Base-by-base conservation (phyloP, 306 rosid genomes). In the Alnus rubra region DNA sequence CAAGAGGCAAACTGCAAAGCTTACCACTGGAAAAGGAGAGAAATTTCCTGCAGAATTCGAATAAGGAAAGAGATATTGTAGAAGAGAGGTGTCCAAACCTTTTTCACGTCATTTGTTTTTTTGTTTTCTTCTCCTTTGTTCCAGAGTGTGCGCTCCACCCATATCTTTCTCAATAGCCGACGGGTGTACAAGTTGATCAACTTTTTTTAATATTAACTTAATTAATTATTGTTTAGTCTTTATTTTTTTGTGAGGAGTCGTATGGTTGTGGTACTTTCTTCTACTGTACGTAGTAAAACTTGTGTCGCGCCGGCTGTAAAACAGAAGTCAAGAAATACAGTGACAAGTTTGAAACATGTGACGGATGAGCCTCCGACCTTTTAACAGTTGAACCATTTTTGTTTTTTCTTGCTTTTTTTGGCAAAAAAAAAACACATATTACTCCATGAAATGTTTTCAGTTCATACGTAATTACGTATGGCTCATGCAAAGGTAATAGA, bases 81-180 rank as follows among this genome's bases (percentile, higher is more conserved):
- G 71, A 65, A 8, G n/a, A 9, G 51, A 59, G 6, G 65, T 1
- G 8, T 67, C 2, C 28, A 11, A 67, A 18, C 4, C 72, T 42
- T 37, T 67, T 18, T 9, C 7, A 65, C 71, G 71, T 65, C 71
- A 13, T 65, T 16, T 37, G 71, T 3, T 39, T 45, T 45, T 67
- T 67, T 67, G 72, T 67, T 33, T 18, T 67, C 51, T 67, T 42
- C 28, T 42, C 13, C 72, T 18, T 9, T 68, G 51, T 9, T 42
- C 30, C 51, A 42, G 19, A 8, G 7, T 67, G 30, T 19, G 49
- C 72, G 19, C 72, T 67, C 72, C 72, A 67, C 72, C 42, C 72
- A 18, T 67, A 18, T n/a, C 72, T 42, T 12, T 18, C 50, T 39
- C 51, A 67, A 18, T 3, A 0, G 51, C 3, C 4, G 33, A 67